Base-by-base conservation (phyloP, 345 rosid genomes). In the Arabidopsis thaliana region DNA sequence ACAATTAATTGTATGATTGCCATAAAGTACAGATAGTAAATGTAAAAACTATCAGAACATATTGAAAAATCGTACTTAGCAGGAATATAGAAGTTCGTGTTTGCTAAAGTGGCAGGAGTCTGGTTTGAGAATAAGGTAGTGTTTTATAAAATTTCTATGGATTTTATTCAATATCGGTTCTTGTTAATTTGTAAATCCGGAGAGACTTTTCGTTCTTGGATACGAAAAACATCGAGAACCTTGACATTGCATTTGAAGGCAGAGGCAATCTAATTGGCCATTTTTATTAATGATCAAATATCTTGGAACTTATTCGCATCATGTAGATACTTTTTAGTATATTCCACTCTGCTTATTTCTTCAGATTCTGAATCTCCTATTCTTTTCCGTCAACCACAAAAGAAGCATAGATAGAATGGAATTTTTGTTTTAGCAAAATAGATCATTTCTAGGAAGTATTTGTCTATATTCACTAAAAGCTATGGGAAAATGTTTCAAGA, bases 1-100 rank as follows among this genome's bases (percentile, higher is more conserved):
- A 44, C 28, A n/a, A 44, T 42, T 53, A 23, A 14, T 23, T 61
- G 50, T 53, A 62, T 30, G 46, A 28, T 59, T 59, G 12, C 69
- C 53, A 25, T 20, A 49, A 22, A 8, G 1, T 46, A 36, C 41
- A 10, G 23, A 53, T 46, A 45, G 48, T 10, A 23, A 56, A 65
- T 5, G 22, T 56, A 42, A 42, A 63, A 73, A 53, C 13, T 60
- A n/a, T 0, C 24, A 40, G 5, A 55, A 33, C 28, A 42, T 23
- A 14, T 64, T 23, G 12, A 14, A 28, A 23, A n/a, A 7, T 63
- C 7, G 5, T 53, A 24, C 42, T 36, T 46, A 33, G 36, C 10
- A 61, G 38, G 34, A 7, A 61, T 20, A 14, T 72, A 12, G 38
- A 49, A 41, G 20, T 42, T 44, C 34, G 57, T 5, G 6, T 16